Evolutionary conservation across 495 filamentous ascomycete genomes (phyloP).

Genomic region (Trichoderma reesei): DNA sequence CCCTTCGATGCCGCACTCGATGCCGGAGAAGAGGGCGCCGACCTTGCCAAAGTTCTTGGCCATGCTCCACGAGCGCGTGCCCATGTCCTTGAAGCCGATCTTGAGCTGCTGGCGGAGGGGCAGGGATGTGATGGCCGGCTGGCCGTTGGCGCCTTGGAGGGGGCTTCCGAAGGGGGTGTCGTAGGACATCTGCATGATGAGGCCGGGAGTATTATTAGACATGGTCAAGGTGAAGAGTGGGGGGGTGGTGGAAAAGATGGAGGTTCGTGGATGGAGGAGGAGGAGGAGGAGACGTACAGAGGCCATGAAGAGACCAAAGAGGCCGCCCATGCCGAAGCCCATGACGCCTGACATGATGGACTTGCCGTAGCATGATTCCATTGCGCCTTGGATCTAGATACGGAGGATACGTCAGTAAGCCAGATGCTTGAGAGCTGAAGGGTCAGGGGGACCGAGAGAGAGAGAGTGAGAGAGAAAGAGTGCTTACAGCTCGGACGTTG

Average conservation of each 20-base stretch:
- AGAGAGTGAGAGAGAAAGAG: background rate
- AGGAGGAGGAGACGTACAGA: conserved; percentile 46
- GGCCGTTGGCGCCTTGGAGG: conserved; percentile 42
- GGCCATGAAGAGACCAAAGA: conserved; percentile 95
- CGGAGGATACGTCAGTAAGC: background rate
- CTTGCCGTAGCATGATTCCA: conserved; percentile 85
- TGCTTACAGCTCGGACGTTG: conserved; percentile 15
- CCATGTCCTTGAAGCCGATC: conserved; percentile 89
- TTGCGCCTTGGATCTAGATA: conserved; percentile 61
- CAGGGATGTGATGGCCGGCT: conserved; percentile 52
- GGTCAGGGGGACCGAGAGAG: background rate
- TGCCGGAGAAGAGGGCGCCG: conserved; percentile 81
- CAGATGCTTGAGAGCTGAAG: too few species aligned
- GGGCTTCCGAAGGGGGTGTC: conserved; percentile 68
- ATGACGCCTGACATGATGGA: conserved; percentile 72
- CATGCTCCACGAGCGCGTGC: conserved; percentile 65
- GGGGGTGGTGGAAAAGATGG: background rate
- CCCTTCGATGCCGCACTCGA: conserved; percentile 92
- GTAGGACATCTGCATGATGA: conserved; percentile 70
- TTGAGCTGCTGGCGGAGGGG: conserved; percentile 74
- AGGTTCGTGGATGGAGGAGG: too few species aligned
- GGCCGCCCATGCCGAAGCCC: conserved; percentile 81
- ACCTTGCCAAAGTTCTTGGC: conserved; percentile 94
- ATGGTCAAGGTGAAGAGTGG: background rate
- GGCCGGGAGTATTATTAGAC: too few species aligned